Base-by-base conservation (phyloP, 148 eudicot species). In the Cornus suecica region DNA sequence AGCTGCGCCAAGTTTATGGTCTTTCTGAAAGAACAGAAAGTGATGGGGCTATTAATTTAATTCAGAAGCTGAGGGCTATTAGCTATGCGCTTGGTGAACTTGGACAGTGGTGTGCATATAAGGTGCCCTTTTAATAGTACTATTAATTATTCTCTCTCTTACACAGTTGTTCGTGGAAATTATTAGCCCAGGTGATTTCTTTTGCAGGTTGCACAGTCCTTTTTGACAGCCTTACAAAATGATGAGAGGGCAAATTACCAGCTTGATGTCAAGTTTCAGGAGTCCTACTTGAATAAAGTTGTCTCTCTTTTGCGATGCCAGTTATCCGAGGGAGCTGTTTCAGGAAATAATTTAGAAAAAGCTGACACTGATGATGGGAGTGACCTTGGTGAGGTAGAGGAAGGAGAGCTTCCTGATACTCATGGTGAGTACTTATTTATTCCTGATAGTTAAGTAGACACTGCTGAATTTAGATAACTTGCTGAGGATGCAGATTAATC, bases 101-200 rank as follows among this genome's bases (percentile, higher is more conserved):
- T 48, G 99, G 99, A 68, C 99, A 95, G 84, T 95, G 99, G 99
- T 95, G 99, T 85, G 99, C 99, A 77, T 92, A 83, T 82, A 95
- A 95, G 99, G 99, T 94, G 68, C 67, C 73, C 74, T 67, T 60
- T 56, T 72, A 73, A 73, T 71, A 22, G 8, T 62, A 60, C 72
- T 34, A 20, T 77, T 1, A 7, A 48, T 48, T 48, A 16, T 48
- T 11, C 15, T 48, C 0, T 58, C 25, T 22, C 62, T 18, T 72
- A 72, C 29, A 45, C 23, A 29, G 37, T 56, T 73, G 24, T 65
- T 6, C 29, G 63, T 48, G 65, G 26, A 41, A 32, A 41, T 66
- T 34, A 24, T 68, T 65, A 67, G 69, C 60, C 54, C 25, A 60
- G 56, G 37, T 60, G 65, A 56, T 84, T 68, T 73, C 67, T 64